Conservation (phyloP, 495 filamentous ascomycete genomes). For the Tuber magnatum region DNA sequence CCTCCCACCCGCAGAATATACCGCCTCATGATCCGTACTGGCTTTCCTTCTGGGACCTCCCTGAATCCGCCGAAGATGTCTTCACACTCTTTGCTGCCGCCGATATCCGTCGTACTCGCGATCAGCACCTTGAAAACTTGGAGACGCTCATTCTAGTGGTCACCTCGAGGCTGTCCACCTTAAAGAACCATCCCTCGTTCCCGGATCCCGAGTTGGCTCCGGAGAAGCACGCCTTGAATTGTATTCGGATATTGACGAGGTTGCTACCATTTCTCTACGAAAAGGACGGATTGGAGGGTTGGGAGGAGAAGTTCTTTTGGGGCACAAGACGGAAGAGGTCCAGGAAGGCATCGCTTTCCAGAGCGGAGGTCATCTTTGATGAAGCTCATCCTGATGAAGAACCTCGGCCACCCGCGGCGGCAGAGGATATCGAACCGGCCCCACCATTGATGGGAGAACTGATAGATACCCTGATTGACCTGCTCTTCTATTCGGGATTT, state of each 20-base stretch:
- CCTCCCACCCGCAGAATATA: constrained; percentile 54
- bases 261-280: constrained; percentile 91
- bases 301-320: constrained; percentile 96
- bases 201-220: constrained; percentile 84
- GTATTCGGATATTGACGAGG: constrained; percentile 83
- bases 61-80: constrained; percentile 90
- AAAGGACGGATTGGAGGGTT: constrained; percentile 71
- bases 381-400: constrained; percentile 55
- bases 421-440: constrained; percentile 66
- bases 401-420: constrained; percentile 44
- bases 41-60: constrained; percentile 96
- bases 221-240: constrained; percentile 84
- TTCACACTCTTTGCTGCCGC: constrained; percentile 92
- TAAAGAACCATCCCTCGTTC: constrained; percentile 84
- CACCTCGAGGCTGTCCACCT: constrained; percentile 66
- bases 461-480: constrained; percentile 79
- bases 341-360: constrained; percentile 48
- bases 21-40: constrained; percentile 86
- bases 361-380: constrained; percentile 78
- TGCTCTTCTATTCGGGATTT: constrained; percentile 87
- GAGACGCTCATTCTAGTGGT: constrained; percentile 82
- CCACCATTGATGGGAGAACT: constrained; percentile 90
- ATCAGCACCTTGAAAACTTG: constrained; percentile 77
- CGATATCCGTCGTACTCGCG: constrained; percentile 86
- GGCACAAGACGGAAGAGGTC: constrained; percentile 59